Evolutionary conservation across 164 flowering plant genomes (phyloP).

Genomic region (Aristolochia californica): DNA sequence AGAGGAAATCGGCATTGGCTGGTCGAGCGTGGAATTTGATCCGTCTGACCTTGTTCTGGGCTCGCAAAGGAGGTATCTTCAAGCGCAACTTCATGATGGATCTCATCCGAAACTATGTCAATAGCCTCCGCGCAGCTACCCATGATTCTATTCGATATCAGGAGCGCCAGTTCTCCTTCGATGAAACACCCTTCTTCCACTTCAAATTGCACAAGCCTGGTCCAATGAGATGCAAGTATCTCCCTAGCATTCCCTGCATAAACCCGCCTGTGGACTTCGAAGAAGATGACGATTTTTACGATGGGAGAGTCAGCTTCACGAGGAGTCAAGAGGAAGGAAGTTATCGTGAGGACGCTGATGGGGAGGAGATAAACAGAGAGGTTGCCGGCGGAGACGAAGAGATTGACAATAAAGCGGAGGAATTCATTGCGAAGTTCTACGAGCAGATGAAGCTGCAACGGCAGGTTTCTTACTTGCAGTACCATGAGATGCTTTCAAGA

Average conservation of each 20-base stretch:
- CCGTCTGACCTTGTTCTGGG: constrained; percentile 60
- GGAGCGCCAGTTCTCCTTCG: constrained; percentile 76
- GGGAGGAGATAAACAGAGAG: constrained; percentile 4
- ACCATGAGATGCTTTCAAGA: constrained; percentile 24
- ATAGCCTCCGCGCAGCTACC: constrained; percentile 19
- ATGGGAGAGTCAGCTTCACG: constrained; percentile 4
- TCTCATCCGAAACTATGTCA: constrained; percentile 33
- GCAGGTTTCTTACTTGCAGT: constrained; percentile 44
- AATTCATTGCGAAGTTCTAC: constrained; percentile 59
- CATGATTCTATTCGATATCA: constrained; percentile 25
- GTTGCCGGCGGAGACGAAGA: constrained; percentile 25
- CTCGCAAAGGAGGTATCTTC: constrained; percentile 61
- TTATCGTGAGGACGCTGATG: constrained; percentile 3
- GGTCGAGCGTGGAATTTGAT: constrained; percentile 60
- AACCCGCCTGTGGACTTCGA: constrained; percentile 38
- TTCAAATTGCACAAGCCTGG: constrained; percentile 46
- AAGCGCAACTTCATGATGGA: constrained; percentile 37
- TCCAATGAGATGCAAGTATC: constrained; percentile 33
- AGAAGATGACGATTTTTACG: constrained; percentile 3
- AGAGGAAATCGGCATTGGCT: constrained; percentile 16
- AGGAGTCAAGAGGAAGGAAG: constrained; percentile 17
- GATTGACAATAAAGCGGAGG: constrained; percentile 58
- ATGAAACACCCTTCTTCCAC: constrained; percentile 56
- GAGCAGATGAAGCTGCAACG: constrained; percentile 58
- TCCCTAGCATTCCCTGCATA: constrained; percentile 57